These are phyloP conservation scores for Diaporthe citri DNA, from an alignment of 2,329 filamentous ascomycete genomes.

Conservation along the genomic window DNA sequence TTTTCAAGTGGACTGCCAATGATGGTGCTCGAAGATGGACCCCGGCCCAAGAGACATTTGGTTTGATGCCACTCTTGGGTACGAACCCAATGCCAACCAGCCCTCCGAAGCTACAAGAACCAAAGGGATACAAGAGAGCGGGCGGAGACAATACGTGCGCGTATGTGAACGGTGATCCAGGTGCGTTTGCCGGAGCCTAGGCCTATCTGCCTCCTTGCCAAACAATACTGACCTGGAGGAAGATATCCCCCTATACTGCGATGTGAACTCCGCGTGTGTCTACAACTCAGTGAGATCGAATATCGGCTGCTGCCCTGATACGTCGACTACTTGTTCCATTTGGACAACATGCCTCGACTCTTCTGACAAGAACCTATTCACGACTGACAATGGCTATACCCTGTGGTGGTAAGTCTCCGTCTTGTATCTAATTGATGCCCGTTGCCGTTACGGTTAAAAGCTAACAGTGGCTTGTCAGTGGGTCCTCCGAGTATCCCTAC, in stretches of 20 bases:
- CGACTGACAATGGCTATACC: conserved; percentile 45
- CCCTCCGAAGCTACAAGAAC: conserved; percentile 23
- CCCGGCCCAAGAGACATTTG: conserved; percentile 34
- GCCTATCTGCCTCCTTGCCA: background rate
- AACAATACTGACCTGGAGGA: background rate
- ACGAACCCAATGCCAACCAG: conserved; percentile 35
- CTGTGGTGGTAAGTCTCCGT: conserved; percentile 49
- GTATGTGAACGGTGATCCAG: conserved; percentile 47
- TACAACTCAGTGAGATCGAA: conserved; percentile 46
- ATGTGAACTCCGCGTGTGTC: conserved; percentile 44
- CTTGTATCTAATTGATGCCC: background rate
- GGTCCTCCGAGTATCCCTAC: conserved; percentile 43
- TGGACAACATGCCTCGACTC: conserved; percentile 48
- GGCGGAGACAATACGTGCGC: conserved; percentile 49
- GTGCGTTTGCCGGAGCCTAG: conserved; percentile 38
- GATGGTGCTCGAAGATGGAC: conserved; percentile 15
- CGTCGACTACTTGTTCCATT: conserved; percentile 42
- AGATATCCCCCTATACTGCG: conserved; percentile 48
- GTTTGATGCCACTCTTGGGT: conserved; percentile 31
- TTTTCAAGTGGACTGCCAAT: conserved; percentile 36
- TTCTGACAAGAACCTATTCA: conserved; percentile 42
- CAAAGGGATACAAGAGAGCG: conserved; percentile 42
- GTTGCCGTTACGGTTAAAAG: background rate
- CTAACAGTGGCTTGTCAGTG: conserved; percentile 40
- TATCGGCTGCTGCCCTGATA: conserved; percentile 51